Percentiles rank a stretch among this genome's conserved stretches.
Evolutionary conservation across 495 filamentous ascomycete genomes (phyloP).

Genomic region (Penicillium waksmanii): DNA sequence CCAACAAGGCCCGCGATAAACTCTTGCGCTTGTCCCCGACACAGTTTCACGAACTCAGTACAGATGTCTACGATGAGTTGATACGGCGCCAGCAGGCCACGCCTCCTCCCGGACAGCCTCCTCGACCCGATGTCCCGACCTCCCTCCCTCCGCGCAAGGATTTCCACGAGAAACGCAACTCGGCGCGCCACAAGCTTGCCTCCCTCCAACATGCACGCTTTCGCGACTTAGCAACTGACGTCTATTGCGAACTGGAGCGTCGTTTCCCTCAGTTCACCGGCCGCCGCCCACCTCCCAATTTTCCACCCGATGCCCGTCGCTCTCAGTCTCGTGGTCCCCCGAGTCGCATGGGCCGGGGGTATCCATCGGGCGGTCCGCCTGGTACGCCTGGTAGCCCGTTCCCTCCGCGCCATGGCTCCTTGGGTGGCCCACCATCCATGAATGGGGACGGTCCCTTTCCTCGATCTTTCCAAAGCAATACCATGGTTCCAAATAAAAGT

Average conservation of each 20-base stretch:
- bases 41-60: conserved; percentile 96
- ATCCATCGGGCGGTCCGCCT: conserved; percentile 44
- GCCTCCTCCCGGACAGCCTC: conserved; percentile 56
- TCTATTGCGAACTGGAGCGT: conserved; percentile 91
- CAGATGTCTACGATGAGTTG: conserved; percentile 95
- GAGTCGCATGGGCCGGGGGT: conserved; percentile 41
- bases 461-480: conserved; percentile 94
- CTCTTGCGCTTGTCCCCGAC: conserved; percentile 83
- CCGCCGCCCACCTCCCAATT: conserved; percentile 47
- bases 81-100: conserved; percentile 76
- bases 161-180: conserved; percentile 96
- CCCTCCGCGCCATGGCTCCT: conserved; percentile 49
- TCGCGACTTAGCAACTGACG: conserved; percentile 89
- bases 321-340: conserved; percentile 48
- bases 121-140: conserved; percentile 60
- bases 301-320: conserved; percentile 41
- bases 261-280: conserved; percentile 81
- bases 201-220: conserved; percentile 84
- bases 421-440: conserved; percentile 48
- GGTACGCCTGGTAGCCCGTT: conserved; percentile 44
- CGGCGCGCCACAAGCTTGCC: conserved; percentile 90
- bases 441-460: conserved; percentile 66
- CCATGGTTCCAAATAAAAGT: conserved; percentile 95
- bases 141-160: conserved; percentile 79
- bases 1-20: conserved; percentile 91